Evolutionary conservation across 495 filamentous ascomycete genomes (phyloP), one percentile per base, ranked within the genome.

Genomic region (Xylaria grammica): DNA sequence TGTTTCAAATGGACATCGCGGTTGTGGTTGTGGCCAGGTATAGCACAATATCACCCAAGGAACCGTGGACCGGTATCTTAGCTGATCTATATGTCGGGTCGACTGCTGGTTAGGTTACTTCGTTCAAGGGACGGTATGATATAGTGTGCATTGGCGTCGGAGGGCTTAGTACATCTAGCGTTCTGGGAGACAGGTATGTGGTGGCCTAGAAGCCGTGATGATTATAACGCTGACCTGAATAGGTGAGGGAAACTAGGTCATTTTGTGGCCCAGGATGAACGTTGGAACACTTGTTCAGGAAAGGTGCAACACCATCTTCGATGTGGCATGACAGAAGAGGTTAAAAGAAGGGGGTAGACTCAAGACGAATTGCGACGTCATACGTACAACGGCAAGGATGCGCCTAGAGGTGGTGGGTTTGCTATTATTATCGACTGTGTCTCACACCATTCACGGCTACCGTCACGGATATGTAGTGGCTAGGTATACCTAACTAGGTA

Each of bases 341-440:
- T 17, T 8, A 48, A 48, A 15, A 36, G 56, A 59, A 59, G 24
- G 27, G 44, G 32, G 42, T 15, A 64, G 42, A 48, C 19, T 10
- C 9, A 10, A 34, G 3, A 26, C 10, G 27, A 22, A 45, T 17
- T 48, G 15, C 40, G 53, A 58, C 62, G 62, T 57, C 62, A 64
- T 64, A 64, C 62, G 44, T 64, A 64, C 62, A 58, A 55, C 27
- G 49, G 17, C 15, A 17, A 44, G 5, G 46, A 34, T 32, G 15
- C 22, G 27, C 26, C 46, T 55, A 50, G 60, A 38, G 26, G 34
- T 36, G 38, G 60, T 27, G 38, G 51, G 26, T 19, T 30, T 29
- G 20, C 29, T 49, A 61, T 61, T 34, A 22, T 38, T 19, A 30
- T 8, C 24, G 29, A 17, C 9, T 50, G 26, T 42, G 42, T 58